Evolutionary conservation across 2,329 filamentous ascomycete genomes (phyloP).

Genomic region (Monosporascus sp.): DNA sequence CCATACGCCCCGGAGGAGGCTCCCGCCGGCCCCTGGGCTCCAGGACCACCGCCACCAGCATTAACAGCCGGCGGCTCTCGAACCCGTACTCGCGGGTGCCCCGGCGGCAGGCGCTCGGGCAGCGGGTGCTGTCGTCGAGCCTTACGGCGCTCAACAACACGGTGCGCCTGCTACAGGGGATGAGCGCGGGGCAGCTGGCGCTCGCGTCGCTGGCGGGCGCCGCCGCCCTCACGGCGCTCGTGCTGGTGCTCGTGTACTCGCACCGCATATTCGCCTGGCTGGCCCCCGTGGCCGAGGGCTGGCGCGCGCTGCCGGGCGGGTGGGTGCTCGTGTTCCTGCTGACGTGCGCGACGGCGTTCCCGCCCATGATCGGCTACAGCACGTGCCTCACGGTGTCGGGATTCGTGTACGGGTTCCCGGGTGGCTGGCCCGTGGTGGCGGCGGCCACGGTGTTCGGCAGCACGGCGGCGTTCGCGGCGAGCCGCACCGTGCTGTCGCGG

Average conservation of each 20-base stretch:
- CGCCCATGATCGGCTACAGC: slow-evolving; percentile 82
- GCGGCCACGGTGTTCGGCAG: slow-evolving; percentile 74
- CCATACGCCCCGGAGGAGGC: not conserved
- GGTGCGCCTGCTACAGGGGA: slow-evolving; percentile 44
- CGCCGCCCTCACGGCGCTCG: slow-evolving; percentile 45
- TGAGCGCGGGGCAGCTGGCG: slow-evolving; percentile 57
- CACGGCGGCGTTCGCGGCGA: slow-evolving; percentile 72
- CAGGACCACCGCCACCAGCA: slow-evolving; percentile 8
- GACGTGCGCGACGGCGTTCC: slow-evolving; percentile 74
- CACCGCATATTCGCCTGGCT: slow-evolving; percentile 74
- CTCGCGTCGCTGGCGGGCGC: slow-evolving; percentile 48
- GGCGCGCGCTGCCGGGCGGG: slow-evolving; percentile 68
- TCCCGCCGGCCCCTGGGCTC: too few relatives aligned
- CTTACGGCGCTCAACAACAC: slow-evolving; percentile 36
- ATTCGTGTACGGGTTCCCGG: slow-evolving; percentile 51
- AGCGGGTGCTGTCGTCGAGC: slow-evolving; percentile 37
- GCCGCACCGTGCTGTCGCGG: slow-evolving; percentile 68
- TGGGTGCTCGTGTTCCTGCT: slow-evolving; percentile 71
- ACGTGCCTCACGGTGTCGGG: slow-evolving; percentile 55
- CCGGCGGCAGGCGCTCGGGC: slow-evolving; percentile 21
- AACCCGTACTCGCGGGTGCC: slow-evolving; percentile 30
- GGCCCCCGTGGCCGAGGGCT: slow-evolving; percentile 66
- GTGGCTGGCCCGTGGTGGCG: slow-evolving; percentile 78
- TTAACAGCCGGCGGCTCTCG: slow-evolving; percentile 34
- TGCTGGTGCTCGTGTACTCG: slow-evolving; percentile 73